These are phyloP conservation scores for Phialophora chinensis DNA, from an alignment of 2,329 filamentous ascomycete species.

Conservation along the genomic window DNA sequence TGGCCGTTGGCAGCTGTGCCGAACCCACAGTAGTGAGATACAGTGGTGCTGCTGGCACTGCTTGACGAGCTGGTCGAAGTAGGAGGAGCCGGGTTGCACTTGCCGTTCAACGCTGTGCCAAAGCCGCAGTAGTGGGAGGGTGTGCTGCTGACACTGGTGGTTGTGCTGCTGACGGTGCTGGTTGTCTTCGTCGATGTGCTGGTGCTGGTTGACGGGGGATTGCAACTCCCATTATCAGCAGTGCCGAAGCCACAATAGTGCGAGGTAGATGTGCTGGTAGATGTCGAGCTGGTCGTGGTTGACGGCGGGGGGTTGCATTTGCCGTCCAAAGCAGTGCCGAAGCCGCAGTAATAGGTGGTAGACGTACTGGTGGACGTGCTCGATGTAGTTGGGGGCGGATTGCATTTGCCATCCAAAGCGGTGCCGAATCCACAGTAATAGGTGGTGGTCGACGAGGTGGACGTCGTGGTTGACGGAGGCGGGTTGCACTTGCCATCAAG, in stretches of 20 bases:
- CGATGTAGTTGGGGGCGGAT: constrained; percentile 19
- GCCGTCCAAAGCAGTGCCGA: constrained; percentile 30
- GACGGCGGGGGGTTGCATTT: constrained; percentile 26
- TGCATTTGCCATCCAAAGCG: constrained; percentile 29
- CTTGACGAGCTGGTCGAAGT: constrained; percentile 18
- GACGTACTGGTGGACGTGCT: constrained; percentile 21
- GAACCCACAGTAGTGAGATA: constrained; percentile 28
- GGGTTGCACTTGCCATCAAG: constrained; percentile 27
- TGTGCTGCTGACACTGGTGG: constrained; percentile 13
- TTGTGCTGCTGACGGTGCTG: constrained; percentile 9
- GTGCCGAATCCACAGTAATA: constrained; percentile 31
- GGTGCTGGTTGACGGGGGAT: constrained; percentile 13
- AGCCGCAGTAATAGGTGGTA: constrained; percentile 22
- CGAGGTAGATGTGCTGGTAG: constrained; percentile 18
- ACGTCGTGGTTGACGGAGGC: constrained; percentile 17
- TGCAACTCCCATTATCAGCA: constrained; percentile 25
- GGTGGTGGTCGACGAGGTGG: constrained; percentile 2
- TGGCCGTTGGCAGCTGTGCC: constrained; percentile 28
- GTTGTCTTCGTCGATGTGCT: constrained; percentile 11
- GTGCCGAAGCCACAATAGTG: constrained; percentile 31
- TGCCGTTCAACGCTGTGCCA: constrained; percentile 28
- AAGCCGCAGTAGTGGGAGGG: constrained; percentile 32
- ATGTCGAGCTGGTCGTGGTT: constrained; percentile 20
- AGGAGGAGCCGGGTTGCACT: constrained; percentile 30
- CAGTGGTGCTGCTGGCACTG: constrained; percentile 14